Evolutionary conservation across 768 basidiomycete genomes (phyloP).

Genomic region (Gloeostereum incarnatum): DNA sequence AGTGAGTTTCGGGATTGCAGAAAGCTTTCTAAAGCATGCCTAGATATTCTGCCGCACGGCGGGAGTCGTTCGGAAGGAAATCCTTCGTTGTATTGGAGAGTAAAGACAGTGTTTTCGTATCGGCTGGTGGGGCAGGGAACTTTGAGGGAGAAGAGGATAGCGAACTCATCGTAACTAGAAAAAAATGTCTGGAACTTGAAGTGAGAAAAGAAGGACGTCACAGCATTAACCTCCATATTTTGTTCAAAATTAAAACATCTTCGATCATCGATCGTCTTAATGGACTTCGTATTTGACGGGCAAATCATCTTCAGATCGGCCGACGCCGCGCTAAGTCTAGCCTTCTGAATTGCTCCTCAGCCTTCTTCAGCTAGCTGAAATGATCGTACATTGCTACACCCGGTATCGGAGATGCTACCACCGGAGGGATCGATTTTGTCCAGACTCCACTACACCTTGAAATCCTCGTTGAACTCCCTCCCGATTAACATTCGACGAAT

Average conservation of each 20-base stretch:
- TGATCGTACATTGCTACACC: not conserved
- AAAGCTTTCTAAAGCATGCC: not conserved
- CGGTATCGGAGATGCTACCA: slow-evolving; percentile 1
- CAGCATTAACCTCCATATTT: too few relatives aligned
- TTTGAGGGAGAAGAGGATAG: too few relatives aligned
- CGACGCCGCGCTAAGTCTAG: not conserved
- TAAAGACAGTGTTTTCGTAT: too few relatives aligned
- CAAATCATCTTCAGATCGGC: not conserved
- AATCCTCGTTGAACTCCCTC: slow-evolving; percentile 79
- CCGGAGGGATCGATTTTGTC: too few relatives aligned
- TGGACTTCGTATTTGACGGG: not conserved
- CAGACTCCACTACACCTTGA: slow-evolving; percentile 29
- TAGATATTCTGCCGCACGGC: not conserved
- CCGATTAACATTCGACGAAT: slow-evolving; percentile 93
- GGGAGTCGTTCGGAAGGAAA: not conserved
- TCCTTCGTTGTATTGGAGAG: too few relatives aligned
- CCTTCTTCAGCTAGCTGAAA: not conserved
- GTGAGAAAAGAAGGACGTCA: too few relatives aligned
- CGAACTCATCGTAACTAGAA: too few relatives aligned
- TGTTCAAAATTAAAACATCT: too few relatives aligned
- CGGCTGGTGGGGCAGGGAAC: too few relatives aligned
- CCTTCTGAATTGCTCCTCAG: not conserved
- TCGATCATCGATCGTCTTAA: too few relatives aligned
- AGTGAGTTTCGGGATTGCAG: not conserved
- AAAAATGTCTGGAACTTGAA: too few relatives aligned